Conservation (phyloP, 2,329 filamentous ascomycete species). For the Xylaria sp. region DNA sequence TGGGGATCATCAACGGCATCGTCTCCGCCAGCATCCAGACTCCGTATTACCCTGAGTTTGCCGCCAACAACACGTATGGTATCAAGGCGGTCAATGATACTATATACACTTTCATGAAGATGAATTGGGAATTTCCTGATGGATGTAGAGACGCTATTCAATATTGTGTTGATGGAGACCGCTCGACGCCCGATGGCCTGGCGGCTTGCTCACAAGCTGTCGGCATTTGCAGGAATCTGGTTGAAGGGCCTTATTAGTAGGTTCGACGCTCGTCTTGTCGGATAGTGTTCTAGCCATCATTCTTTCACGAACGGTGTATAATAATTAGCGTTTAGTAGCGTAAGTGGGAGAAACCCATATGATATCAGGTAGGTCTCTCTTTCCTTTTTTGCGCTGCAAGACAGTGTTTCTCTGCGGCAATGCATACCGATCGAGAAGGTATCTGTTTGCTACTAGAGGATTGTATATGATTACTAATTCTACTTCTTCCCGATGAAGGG, state of each 20-base stretch:
- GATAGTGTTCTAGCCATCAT: background rate
- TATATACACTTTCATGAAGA: constrained; percentile 63
- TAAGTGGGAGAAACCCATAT: constrained; percentile 61
- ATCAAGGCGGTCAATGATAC: constrained; percentile 58
- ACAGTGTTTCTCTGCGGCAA: background rate
- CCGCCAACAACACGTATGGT: constrained; percentile 53
- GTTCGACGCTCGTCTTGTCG: constrained; percentile 19
- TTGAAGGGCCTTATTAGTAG: constrained; percentile 62
- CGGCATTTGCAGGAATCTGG: constrained; percentile 60
- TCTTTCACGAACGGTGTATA: background rate
- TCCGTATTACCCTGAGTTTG: constrained; percentile 47
- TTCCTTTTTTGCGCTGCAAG: too few species aligned
- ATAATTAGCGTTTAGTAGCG: constrained; percentile 21
- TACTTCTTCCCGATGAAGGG: constrained; percentile 43
- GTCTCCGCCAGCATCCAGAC: constrained; percentile 58
- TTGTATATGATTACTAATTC: background rate
- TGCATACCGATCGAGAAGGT: background rate
- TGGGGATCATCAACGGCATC: constrained; percentile 62
- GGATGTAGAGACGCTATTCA: constrained; percentile 62
- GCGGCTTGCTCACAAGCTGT: constrained; percentile 60
- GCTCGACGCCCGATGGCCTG: constrained; percentile 47
- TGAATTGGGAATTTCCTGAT: constrained; percentile 46
- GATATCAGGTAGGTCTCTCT: constrained; percentile 52
- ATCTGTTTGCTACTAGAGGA: background rate
- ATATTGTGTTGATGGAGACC: constrained; percentile 53